A percentile compares a stretch with the other conserved stretches of the same genome.
These are phyloP conservation scores for Phytophthora meadii DNA, from an alignment of 352 stramenopile genomes.

Conservation along the genomic window DNA sequence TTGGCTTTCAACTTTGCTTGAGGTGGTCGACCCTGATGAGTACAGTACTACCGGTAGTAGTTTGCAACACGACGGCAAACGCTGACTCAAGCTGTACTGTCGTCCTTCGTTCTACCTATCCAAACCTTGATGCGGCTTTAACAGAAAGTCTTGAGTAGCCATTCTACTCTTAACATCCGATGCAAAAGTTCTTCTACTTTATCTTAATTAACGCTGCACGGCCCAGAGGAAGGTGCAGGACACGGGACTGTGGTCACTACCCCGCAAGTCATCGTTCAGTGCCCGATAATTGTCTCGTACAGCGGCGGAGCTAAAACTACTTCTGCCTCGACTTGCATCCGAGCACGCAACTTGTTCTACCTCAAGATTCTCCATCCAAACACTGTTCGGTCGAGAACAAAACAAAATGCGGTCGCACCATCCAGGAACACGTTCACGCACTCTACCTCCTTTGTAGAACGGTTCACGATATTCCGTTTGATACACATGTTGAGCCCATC, in stretches of 20 bases:
- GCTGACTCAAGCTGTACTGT: neutral
- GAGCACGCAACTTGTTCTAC: conserved; percentile 53
- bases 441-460: conserved; percentile 75
- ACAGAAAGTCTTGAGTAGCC: conserved; percentile 15
- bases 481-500: conserved; percentile 68
- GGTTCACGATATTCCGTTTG: conserved; percentile 62
- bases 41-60: too few species aligned
- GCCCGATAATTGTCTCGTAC: conserved; percentile 68
- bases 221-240: conserved; percentile 62
- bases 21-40: conserved; percentile 2
- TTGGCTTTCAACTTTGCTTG: conserved; percentile 1
- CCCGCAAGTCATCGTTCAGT: conserved; percentile 63
- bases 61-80: neutral
- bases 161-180: conserved; percentile 20
- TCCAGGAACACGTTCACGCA: conserved; percentile 66
- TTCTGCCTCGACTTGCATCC: conserved; percentile 17
- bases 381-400: conserved; percentile 35
- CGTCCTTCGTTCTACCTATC: neutral
- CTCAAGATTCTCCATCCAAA: conserved; percentile 18
- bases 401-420: conserved; percentile 80
- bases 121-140: conserved; percentile 9
- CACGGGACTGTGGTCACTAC: conserved; percentile 74
- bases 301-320: conserved; percentile 18
- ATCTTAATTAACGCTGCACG: conserved; percentile 27
- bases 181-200: too few species aligned